Conservation (phyloP, 768 basidiomycete species). For the Tylopilus subfusipes region DNA sequence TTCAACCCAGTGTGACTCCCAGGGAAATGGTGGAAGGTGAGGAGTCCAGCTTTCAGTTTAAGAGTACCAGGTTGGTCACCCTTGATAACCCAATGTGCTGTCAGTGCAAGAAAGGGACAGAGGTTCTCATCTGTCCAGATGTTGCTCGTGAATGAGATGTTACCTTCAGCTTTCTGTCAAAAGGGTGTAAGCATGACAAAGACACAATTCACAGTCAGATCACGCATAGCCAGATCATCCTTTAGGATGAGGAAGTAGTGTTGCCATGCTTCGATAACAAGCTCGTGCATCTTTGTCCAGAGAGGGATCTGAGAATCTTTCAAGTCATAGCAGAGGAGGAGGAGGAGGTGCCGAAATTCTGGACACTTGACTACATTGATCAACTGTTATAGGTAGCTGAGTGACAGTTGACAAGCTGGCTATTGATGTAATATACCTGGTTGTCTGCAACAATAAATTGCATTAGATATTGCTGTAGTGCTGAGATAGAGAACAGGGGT, state of each 20-base stretch:
- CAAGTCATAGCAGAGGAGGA: background rate
- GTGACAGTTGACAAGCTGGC: too few relatives aligned
- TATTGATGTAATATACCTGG: background rate
- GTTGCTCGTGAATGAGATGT: background rate
- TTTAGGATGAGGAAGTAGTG: background rate
- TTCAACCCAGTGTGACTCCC: background rate
- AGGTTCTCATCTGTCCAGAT: background rate
- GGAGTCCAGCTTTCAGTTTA: too few relatives aligned
- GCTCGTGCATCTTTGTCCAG: background rate
- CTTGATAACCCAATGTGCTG: too few relatives aligned
- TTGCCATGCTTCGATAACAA: background rate
- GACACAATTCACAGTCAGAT: too few relatives aligned
- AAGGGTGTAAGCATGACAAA: background rate
- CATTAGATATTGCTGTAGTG: too few relatives aligned
- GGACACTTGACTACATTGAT: too few relatives aligned
- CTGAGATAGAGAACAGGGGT: background rate
- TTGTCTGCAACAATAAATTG: too few relatives aligned
- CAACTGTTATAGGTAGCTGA: background rate
- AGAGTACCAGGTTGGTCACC: background rate
- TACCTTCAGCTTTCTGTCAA: too few relatives aligned
- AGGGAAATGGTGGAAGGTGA: background rate
- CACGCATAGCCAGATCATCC: background rate
- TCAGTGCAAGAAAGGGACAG: too few relatives aligned
- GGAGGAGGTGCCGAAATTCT: background rate
- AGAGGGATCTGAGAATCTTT: background rate